Evolutionary conservation across 1,284 basidiomycete species (phyloP).

Genomic region (Cryptococcus deneoformans): DNA sequence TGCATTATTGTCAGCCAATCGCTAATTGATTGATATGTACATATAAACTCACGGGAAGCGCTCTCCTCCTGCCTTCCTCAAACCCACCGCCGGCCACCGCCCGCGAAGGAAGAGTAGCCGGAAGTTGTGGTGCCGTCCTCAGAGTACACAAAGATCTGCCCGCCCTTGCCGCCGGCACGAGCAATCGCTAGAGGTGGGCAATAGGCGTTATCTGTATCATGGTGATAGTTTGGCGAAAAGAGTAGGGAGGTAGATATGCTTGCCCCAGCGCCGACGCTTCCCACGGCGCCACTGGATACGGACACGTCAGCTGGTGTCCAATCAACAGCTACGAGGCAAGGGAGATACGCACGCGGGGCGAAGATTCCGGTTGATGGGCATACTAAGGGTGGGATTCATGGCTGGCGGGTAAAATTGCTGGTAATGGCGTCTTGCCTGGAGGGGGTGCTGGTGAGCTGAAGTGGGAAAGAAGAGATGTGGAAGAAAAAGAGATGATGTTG

Average conservation of each 20-base stretch:
- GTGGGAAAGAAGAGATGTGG: neutral
- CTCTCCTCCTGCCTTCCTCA: constrained; percentile 51
- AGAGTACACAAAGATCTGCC: constrained; percentile 42
- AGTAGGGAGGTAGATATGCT: constrained; percentile 24
- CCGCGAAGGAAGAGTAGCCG: constrained; percentile 35
- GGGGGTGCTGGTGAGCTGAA: constrained; percentile 2
- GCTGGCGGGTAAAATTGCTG: constrained; percentile 3
- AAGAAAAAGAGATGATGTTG: neutral
- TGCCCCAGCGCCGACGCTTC: constrained; percentile 33
- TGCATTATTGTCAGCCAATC: neutral
- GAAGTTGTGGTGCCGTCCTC: constrained; percentile 23
- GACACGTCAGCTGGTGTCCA: neutral
- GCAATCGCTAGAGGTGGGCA: constrained; percentile 43
- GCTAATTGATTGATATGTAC: neutral
- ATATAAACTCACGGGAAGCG: constrained; percentile 36
- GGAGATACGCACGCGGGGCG: constrained; percentile 31
- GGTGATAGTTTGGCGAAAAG: constrained; percentile 20
- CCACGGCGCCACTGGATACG: constrained; percentile 25
- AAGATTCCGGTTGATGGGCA: constrained; percentile 28
- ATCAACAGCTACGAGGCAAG: neutral
- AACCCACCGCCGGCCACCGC: constrained; percentile 49
- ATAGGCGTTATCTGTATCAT: constrained; percentile 19
- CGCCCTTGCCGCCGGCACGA: constrained; percentile 40
- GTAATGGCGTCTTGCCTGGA: constrained; percentile 14
- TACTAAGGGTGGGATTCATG: constrained; percentile 10